phyloP scores from a whole-genome alignment of 78 protist genomes.

The Chrysochromulina parva region DNA sequence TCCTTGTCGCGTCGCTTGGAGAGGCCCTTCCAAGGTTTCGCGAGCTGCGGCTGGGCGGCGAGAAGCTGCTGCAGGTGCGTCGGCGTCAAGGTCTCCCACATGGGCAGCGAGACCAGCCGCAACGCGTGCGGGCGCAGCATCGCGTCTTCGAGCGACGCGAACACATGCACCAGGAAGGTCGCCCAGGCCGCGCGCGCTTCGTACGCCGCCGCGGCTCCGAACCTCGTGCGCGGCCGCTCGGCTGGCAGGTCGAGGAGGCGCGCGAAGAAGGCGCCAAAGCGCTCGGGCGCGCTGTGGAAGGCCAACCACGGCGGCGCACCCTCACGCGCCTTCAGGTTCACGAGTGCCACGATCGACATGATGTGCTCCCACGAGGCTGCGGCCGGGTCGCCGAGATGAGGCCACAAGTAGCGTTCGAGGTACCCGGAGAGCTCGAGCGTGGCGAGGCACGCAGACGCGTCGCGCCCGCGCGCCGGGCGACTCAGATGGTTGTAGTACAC shows the following conservation, averaged over 20 bases:
- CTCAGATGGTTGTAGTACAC: no score
- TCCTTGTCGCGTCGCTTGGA: neutral
- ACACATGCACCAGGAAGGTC: slow-evolving; percentile 12
- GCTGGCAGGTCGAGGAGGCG: neutral
- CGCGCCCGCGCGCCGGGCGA: no score
- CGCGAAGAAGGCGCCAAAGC: neutral
- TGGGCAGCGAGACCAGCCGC: slow-evolving; percentile 21
- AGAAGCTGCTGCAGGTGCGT: neutral
- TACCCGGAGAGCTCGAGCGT: slow-evolving; percentile 33
- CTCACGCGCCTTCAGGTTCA: slow-evolving; percentile 81
- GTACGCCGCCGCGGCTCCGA: neutral
- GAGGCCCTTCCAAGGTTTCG: slow-evolving; percentile 28
- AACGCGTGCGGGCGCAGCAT: neutral
- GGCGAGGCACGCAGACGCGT: neutral
- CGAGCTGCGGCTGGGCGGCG: slow-evolving; percentile 16
- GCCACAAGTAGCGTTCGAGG: slow-evolving; percentile 75
- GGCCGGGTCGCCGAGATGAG: slow-evolving; percentile 52
- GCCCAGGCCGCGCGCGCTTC: neutral
- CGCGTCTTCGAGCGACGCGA: neutral
- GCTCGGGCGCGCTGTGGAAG: neutral
- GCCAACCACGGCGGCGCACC: slow-evolving; percentile 44
- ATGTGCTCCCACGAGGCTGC: slow-evolving; percentile 18
- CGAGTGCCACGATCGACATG: slow-evolving; percentile 75
- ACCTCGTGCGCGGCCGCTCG: no score
- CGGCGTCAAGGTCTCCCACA: slow-evolving; percentile 19